phyloP scores from a whole-genome alignment of 257 asterid genomes.

The Solanum infundibuliforme region DNA sequence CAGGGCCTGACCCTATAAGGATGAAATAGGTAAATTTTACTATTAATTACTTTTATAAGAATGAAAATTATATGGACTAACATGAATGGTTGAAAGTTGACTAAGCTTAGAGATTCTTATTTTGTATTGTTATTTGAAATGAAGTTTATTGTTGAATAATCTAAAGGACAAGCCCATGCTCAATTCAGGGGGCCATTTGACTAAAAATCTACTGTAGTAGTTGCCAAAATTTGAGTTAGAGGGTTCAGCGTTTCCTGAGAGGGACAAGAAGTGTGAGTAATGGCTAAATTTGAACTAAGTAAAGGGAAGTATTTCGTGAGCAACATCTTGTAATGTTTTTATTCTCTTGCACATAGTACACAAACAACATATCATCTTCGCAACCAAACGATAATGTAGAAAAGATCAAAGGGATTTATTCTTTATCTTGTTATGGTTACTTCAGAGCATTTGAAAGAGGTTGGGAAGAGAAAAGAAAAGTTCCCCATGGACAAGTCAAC shows the following conservation, averaged over 20 bases:
- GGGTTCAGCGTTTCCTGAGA: not conserved
- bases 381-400: not conserved
- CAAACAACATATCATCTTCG: not conserved
- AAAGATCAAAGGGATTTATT: not conserved
- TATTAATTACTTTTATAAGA: conserved; percentile 15
- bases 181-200: not conserved
- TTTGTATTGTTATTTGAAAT: not conserved
- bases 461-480: not conserved
- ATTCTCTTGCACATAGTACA: not conserved
- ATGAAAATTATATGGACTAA: conserved; percentile 5
- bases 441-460: not conserved
- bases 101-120: not conserved
- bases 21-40: conserved; percentile 41
- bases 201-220: not conserved
- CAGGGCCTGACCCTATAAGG: conserved; percentile 77
- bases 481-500: not conserved
- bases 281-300: not conserved
- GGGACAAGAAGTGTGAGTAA: not conserved
- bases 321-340: not conserved
- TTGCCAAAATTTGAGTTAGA: not conserved
- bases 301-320: not conserved
- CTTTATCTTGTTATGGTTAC: not conserved
- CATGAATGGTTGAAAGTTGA: conserved; percentile 1
- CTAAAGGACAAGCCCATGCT: not conserved
- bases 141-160: not conserved